Evolutionary conservation across 768 basidiomycete species (phyloP).

Genomic region (Calvatia gigantea): DNA sequence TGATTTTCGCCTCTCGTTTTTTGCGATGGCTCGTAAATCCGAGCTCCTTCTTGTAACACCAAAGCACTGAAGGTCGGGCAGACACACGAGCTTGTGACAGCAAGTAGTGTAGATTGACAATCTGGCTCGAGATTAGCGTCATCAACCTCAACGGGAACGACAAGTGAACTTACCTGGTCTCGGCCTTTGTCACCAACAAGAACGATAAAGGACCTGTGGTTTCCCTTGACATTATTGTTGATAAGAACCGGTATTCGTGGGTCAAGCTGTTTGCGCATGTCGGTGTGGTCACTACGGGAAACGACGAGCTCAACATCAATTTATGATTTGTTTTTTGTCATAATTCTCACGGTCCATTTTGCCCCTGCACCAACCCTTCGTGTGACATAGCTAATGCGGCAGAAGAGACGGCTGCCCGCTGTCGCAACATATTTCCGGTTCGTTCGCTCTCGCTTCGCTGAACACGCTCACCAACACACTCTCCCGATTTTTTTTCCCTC

Average conservation of each 20-base stretch:
- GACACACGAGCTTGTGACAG: conserved; percentile 89
- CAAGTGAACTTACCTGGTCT: conserved; percentile 66
- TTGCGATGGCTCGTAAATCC: conserved; percentile 97
- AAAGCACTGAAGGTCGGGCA: conserved; percentile 86
- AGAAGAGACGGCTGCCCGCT: too few species aligned
- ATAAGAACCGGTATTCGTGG: conserved; percentile 91
- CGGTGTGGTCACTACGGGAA: background rate
- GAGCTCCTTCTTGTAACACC: conserved; percentile 99
- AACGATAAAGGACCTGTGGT: conserved; percentile 93
- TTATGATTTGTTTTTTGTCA: background rate
- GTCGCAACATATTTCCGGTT: too few species aligned
- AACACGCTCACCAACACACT: too few species aligned
- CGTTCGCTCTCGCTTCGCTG: too few species aligned
- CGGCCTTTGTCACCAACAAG: conserved; percentile 92
- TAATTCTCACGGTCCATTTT: background rate
- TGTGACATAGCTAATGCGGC: too few species aligned
- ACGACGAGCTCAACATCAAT: background rate
- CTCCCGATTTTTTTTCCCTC: too few species aligned
- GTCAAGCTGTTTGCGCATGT: conserved; percentile 87
- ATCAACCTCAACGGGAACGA: background rate
- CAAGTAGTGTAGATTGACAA: conserved; percentile 94
- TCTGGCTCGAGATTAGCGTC: conserved; percentile 35
- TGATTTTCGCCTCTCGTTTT: conserved; percentile 95
- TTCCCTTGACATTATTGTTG: conserved; percentile 88
- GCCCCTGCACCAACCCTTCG: too few species aligned